phyloP scores from a whole-genome alignment of 768 basidiomycete species.

The Fomitopsis serialis region DNA sequence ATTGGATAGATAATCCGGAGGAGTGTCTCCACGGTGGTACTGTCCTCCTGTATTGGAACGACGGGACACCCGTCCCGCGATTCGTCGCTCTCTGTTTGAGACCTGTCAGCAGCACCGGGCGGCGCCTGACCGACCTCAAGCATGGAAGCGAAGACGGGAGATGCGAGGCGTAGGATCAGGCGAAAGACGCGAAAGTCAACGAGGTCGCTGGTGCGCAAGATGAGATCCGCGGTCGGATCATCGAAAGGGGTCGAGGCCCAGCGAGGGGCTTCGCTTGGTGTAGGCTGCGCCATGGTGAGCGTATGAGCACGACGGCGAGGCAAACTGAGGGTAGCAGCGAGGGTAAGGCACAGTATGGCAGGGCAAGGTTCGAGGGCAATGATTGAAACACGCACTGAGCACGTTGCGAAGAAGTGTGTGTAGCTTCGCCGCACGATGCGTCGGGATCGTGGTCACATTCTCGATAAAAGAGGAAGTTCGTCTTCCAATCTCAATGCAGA shows the following conservation, averaged over 20 bases:
- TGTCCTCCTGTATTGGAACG: background rate
- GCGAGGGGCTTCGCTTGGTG: background rate
- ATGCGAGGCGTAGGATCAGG: constrained; percentile 7
- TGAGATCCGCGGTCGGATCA: constrained; percentile 6
- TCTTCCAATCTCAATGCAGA: no score
- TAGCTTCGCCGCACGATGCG: no score
- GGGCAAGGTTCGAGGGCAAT: no score
- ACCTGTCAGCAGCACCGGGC: background rate
- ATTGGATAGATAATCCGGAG: constrained; percentile 17
- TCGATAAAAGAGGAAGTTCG: no score
- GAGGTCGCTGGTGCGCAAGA: constrained; percentile 8
- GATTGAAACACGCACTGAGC: no score
- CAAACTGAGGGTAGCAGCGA: no score
- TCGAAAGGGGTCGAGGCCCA: constrained; percentile 5
- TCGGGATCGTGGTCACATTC: no score
- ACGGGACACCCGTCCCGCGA: background rate
- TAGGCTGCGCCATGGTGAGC: no score
- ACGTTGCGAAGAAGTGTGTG: no score
- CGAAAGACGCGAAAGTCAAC: constrained; percentile 11
- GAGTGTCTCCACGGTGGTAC: background rate
- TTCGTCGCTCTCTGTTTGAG: background rate
- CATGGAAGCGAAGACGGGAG: constrained; percentile 11
- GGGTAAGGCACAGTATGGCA: no score
- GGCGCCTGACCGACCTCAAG: background rate
- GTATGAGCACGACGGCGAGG: no score